These are phyloP conservation scores for Polyplosphaeria fusca DNA, from an alignment of 495 filamentous ascomycete genomes.

Conservation along the genomic window DNA sequence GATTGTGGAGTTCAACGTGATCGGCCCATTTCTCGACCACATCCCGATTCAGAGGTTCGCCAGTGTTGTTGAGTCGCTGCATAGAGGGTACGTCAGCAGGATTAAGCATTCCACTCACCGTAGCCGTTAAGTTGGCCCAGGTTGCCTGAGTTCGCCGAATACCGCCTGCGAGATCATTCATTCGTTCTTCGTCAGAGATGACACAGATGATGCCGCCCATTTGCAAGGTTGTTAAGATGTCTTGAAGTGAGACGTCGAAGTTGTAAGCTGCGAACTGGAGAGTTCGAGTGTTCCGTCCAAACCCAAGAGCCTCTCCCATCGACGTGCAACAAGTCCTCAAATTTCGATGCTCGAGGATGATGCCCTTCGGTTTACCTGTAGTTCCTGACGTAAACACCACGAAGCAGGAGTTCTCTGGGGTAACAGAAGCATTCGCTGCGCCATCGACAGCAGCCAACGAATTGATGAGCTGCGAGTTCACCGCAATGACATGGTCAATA, in stretches of 20 bases:
- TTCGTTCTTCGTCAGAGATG: slow-evolving; percentile 18
- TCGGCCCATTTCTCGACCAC: slow-evolving; percentile 18
- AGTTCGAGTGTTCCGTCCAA: slow-evolving; percentile 15
- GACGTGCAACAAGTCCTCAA: slow-evolving; percentile 7
- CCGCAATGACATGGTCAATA: slow-evolving; percentile 8
- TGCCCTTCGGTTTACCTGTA: slow-evolving; percentile 36
- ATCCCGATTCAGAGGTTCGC: slow-evolving; percentile 18
- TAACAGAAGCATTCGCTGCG: not conserved
- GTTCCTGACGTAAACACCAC: slow-evolving; percentile 34
- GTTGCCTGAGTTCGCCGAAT: slow-evolving; percentile 34
- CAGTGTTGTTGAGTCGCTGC: slow-evolving; percentile 32
- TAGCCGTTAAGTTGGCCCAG: slow-evolving; percentile 34
- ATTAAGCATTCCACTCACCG: slow-evolving; percentile 15
- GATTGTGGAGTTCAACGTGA: slow-evolving; percentile 14
- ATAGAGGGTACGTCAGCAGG: slow-evolving; percentile 14
- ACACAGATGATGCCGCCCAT: slow-evolving; percentile 25
- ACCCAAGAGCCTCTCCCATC: slow-evolving; percentile 4
- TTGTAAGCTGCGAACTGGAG: slow-evolving; percentile 29
- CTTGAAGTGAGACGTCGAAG: slow-evolving; percentile 22
- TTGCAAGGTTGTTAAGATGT: slow-evolving; percentile 24
- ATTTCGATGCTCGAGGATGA: slow-evolving; percentile 23
- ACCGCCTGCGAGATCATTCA: slow-evolving; percentile 35
- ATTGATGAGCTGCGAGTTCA: slow-evolving; percentile 4
- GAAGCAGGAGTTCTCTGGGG: slow-evolving; percentile 26
- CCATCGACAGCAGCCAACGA: not conserved